A percentile compares a stretch with the other conserved stretches of the same genome.
These are phyloP conservation scores for Tetradesmus obliquus DNA, from an alignment of 139 green algal species.

Conservation along the genomic window DNA sequence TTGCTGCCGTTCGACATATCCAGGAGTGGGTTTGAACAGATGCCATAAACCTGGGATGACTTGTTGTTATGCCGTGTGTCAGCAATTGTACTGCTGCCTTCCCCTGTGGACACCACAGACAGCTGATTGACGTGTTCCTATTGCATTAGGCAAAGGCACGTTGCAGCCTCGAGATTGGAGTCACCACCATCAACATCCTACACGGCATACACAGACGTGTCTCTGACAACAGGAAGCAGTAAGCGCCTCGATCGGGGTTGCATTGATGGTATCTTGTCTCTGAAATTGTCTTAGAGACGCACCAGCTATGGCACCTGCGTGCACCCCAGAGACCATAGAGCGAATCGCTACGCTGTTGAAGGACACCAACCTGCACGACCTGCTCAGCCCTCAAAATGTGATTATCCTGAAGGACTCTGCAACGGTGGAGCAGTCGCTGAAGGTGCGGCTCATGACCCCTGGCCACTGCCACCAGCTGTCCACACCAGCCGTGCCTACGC, in stretches of 20 bases:
- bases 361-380: conserved; percentile 42
- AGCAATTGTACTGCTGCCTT: not conserved
- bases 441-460: conserved; percentile 27
- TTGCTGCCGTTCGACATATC: not conserved
- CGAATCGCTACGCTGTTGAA: conserved; percentile 33
- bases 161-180: not conserved
- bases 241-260: not conserved
- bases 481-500: not conserved
- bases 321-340: not conserved
- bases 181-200: not conserved
- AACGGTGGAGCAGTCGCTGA: conserved; percentile 62
- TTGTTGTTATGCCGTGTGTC: not conserved
- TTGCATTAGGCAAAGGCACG: not conserved
- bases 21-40: not conserved
- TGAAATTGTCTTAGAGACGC: not conserved
- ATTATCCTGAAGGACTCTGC: conserved; percentile 48
- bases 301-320: not conserved
- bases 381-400: conserved; percentile 29
- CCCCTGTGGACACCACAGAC: too few species aligned
- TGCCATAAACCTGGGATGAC: not conserved
- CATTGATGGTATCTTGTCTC: not conserved
- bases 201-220: not conserved
- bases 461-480: not conserved
- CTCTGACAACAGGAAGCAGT: not conserved
- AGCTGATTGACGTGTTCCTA: not conserved